These are phyloP conservation scores for Polyporus tsugae DNA, from an alignment of 1,284 basidiomycete genomes.

Conservation along the genomic window DNA sequence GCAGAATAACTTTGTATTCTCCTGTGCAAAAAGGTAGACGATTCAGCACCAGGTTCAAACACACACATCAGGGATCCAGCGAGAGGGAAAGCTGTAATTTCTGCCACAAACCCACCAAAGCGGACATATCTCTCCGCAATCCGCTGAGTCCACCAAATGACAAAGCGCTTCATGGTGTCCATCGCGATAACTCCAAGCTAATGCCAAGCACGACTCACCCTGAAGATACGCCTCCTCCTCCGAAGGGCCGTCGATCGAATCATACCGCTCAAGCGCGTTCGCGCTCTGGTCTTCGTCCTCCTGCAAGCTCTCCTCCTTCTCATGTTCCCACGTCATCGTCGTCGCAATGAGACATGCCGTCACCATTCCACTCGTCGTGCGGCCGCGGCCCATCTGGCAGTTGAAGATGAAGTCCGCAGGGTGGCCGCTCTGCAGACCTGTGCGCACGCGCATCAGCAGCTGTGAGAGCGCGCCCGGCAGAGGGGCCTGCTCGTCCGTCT, in stretches of 20 bases:
- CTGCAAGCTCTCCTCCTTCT: constrained; percentile 41
- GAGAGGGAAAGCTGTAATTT: neutral
- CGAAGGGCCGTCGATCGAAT: constrained; percentile 78
- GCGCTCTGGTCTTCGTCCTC: constrained; percentile 48
- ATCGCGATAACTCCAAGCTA: neutral
- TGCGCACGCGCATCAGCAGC: constrained; percentile 77
- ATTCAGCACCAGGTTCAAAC: constrained; percentile 1
- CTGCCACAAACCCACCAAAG: neutral
- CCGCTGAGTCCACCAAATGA: neutral
- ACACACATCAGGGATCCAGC: neutral
- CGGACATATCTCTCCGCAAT: neutral
- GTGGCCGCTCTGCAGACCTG: constrained; percentile 58
- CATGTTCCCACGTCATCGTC: constrained; percentile 67
- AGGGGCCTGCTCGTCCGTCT: constrained; percentile 97
- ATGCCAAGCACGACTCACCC: constrained; percentile 56
- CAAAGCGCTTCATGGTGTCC: neutral
- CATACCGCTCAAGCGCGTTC: constrained; percentile 55
- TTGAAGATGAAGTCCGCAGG: constrained; percentile 87
- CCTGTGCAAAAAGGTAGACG: constrained; percentile 55
- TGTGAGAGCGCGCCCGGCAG: constrained; percentile 86
- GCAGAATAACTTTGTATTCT: constrained; percentile 97
- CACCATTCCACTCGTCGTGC: constrained; percentile 94
- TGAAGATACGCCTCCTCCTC: constrained; percentile 89
- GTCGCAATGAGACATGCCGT: constrained; percentile 89
- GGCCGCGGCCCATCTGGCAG: constrained; percentile 87